Conservation (phyloP, 2,329 filamentous ascomycete species). For the Helotiales sp. region DNA sequence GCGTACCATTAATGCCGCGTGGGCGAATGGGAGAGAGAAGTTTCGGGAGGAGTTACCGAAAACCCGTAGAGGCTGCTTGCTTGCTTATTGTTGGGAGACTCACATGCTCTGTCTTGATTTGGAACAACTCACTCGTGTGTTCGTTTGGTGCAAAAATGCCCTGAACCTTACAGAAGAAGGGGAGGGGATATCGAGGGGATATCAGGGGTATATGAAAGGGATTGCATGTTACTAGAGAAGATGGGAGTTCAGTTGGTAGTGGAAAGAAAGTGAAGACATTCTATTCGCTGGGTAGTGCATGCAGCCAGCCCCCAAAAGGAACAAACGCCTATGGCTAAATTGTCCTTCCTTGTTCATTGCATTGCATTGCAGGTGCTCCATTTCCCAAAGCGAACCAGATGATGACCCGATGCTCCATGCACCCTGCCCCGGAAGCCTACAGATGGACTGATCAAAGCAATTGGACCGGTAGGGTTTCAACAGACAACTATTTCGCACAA, state of each 20-base stretch:
- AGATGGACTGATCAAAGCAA: not conserved
- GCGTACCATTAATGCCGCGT: not conserved
- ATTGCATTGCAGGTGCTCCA: not conserved
- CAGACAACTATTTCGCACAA: not conserved
- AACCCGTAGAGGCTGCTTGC: constrained; percentile 4
- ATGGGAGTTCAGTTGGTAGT: not conserved
- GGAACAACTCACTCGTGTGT: not conserved
- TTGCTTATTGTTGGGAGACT: too few species aligned
- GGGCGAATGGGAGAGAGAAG: not conserved
- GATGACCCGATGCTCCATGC: not conserved
- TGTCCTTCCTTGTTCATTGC: not conserved
- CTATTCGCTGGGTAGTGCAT: constrained; percentile 3
- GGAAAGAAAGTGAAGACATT: not conserved
- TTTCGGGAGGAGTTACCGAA: not conserved
- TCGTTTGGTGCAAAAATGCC: not conserved
- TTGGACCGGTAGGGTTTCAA: not conserved
- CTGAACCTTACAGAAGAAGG: not conserved
- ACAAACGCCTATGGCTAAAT: not conserved
- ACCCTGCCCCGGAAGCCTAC: constrained; percentile 2
- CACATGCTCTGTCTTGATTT: constrained; percentile 2
- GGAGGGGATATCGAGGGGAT: not conserved
- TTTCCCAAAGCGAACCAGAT: constrained; percentile 1
- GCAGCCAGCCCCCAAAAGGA: constrained; percentile 1
- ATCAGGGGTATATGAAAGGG: not conserved
- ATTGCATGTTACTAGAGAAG: not conserved